These are phyloP conservation scores for Colletotrichum lindemuthianum DNA, from an alignment of 2,329 filamentous ascomycete genomes.

Conservation along the genomic window DNA sequence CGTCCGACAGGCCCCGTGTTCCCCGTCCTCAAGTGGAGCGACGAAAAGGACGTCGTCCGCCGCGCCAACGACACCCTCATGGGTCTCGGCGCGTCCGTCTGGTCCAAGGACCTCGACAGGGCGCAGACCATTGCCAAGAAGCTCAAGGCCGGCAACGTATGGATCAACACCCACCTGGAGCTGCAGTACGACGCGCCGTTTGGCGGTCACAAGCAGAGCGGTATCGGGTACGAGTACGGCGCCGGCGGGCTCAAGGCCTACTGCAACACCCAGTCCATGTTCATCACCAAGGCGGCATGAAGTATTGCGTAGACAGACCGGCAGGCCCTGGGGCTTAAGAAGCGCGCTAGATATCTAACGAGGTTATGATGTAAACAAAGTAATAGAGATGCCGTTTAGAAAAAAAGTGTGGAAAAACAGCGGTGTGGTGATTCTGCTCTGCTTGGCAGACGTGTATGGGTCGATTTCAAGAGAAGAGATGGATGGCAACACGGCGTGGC, in stretches of 20 bases:
- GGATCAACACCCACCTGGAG: conserved; percentile 69
- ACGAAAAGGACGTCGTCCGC: conserved; percentile 67
- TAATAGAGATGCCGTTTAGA: not conserved
- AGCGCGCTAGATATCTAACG: no score
- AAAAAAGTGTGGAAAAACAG: not conserved
- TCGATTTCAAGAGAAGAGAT: not conserved
- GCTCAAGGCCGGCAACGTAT: conserved; percentile 68
- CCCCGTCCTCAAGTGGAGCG: conserved; percentile 68
- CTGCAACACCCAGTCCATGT: conserved; percentile 39
- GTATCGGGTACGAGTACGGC: conserved; percentile 55
- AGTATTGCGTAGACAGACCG: no score
- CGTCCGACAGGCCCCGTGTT: conserved; percentile 63
- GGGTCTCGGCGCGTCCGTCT: conserved; percentile 68
- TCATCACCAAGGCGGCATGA: conserved; percentile 27
- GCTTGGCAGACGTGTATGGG: not conserved
- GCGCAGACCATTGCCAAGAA: conserved; percentile 63
- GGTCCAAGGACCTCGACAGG: conserved; percentile 62
- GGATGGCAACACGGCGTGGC: not conserved
- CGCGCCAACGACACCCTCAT: conserved; percentile 64
- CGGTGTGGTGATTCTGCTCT: conserved; percentile 2
- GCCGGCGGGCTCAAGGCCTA: conserved; percentile 49
- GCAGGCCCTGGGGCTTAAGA: no score
- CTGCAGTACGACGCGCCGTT: conserved; percentile 47
- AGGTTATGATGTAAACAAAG: conserved; percentile 2
- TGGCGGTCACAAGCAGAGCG: conserved; percentile 56